These are phyloP conservation scores for Cutaneotrichosporon mucoides DNA, from an alignment of 1,284 basidiomycete species.

Conservation along the genomic window DNA sequence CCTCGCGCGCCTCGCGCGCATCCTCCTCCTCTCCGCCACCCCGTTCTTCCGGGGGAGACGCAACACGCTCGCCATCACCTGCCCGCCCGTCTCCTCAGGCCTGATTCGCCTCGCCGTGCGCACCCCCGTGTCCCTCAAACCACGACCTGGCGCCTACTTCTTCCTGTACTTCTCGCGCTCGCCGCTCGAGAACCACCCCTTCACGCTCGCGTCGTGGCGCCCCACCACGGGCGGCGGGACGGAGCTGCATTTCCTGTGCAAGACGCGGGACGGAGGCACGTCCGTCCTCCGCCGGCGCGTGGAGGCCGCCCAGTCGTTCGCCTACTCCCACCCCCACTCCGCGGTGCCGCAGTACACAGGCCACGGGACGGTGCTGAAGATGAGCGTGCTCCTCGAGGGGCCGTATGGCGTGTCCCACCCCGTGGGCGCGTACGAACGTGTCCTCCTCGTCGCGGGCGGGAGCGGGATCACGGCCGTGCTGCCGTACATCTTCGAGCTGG, in stretches of 20 bases:
- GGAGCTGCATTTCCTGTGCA: constrained; percentile 27
- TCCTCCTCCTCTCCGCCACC: constrained; percentile 23
- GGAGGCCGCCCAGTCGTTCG: neutral
- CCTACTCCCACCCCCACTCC: neutral
- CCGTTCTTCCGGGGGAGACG: neutral
- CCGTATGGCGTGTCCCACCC: constrained; percentile 30
- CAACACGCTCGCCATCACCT: constrained; percentile 16
- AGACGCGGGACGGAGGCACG: constrained; percentile 25
- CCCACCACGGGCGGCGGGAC: constrained; percentile 1
- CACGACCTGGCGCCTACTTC: constrained; percentile 29
- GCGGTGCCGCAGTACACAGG: no score
- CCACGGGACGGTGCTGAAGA: neutral
- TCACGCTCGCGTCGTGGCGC: constrained; percentile 28
- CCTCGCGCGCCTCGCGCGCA: constrained; percentile 22
- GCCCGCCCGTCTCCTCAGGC: constrained; percentile 15
- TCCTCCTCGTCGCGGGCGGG: constrained; percentile 33
- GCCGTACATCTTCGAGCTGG: constrained; percentile 21
- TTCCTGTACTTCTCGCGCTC: constrained; percentile 29
- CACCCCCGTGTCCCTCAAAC: constrained; percentile 18
- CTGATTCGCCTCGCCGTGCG: constrained; percentile 26
- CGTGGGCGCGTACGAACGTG: constrained; percentile 23
- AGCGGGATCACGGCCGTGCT: constrained; percentile 33
- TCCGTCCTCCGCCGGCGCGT: neutral
- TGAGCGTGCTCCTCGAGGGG: constrained; percentile 32
- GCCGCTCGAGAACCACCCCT: constrained; percentile 35